Evolutionary conservation across 176 grass and related monocot genomes (phyloP), one percentile per base, ranked within the genome.

Genomic region (Echinochloa phyllopogon): DNA sequence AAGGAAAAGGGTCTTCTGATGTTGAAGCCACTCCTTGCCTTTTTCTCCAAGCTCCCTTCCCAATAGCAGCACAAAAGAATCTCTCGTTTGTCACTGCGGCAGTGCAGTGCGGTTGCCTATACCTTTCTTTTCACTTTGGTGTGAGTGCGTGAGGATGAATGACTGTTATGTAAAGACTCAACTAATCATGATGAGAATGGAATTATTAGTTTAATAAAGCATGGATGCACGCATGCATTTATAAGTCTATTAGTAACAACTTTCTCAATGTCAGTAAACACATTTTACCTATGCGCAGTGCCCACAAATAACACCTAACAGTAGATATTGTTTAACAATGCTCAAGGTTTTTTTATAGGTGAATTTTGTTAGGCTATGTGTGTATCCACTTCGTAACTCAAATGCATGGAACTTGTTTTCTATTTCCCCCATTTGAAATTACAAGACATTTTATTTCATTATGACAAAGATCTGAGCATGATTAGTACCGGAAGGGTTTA

Each of bases 141-240:
- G 57, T 80, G 45, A 36, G 68, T 52, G 84, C 48, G 55, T 58
- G 56, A n/a, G n/a, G n/a, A n/a, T 59, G 50, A 83, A 43, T 88
- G 73, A 49, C 74, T 52, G 56, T 24, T 59, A 59, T 78, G 55
- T 33, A 78, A 88, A 88, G 80, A 77, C 86, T 88, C 80, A 45
- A 53, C 47, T 78, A 83, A 88, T 83, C 80, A 88, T 83, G 74
- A 55, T 53, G 74, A 77, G 47, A 7, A 16, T 59, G 77, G 67
- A 65, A 69, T 53, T 41, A 9, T 78, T 72, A 83, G 80, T 88
- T 78, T 83, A 83, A 83, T 83, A 88, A 88, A 83, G 43, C 23
- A 44, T 71, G 43, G 18, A 68, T 5, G 73, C 37, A 37, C 83
- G 77, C 33, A 56, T 41, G 20, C 21, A 56, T 23, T n/a, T 58